phyloP scores from a whole-genome alignment of 805 yeast genomes.

The Torulaspora quercuum region DNA sequence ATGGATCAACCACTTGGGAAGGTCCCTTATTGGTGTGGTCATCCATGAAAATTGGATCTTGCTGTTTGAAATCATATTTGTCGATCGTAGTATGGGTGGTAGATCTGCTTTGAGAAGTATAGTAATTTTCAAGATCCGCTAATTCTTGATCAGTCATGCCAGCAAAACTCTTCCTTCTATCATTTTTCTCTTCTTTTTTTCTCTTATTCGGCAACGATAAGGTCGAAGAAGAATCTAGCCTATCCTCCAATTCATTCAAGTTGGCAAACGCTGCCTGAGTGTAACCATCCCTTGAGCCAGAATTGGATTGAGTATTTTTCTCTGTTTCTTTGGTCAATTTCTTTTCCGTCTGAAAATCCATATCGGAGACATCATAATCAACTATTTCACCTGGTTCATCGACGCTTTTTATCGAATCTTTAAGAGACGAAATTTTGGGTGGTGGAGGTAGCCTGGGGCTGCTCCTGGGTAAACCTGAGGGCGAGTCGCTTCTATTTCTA shows the following conservation, averaged over 20 bases:
- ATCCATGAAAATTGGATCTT: slow-evolving; percentile 22
- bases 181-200: slow-evolving; percentile 5
- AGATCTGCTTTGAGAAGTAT: slow-evolving; percentile 28
- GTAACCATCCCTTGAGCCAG: slow-evolving; percentile 32
- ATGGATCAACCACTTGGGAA: slow-evolving; percentile 19
- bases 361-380: slow-evolving; percentile 26
- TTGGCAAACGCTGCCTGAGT: slow-evolving; percentile 35
- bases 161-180: slow-evolving; percentile 31
- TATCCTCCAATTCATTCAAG: slow-evolving; percentile 37
- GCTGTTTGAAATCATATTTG: slow-evolving; percentile 34
- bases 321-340: slow-evolving; percentile 23
- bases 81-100: slow-evolving; percentile 23
- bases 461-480: neutral
- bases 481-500: slow-evolving; percentile 13
- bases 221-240: slow-evolving; percentile 13
- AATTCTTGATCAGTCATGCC: slow-evolving; percentile 36
- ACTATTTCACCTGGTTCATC: slow-evolving; percentile 20
- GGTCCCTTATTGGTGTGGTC: slow-evolving; percentile 10
- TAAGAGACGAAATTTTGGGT: slow-evolving; percentile 23
- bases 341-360: slow-evolving; percentile 23
- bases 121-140: slow-evolving; percentile 29
- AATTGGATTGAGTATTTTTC: slow-evolving; percentile 31
- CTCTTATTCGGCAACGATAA: neutral
- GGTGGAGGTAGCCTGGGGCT: slow-evolving; percentile 29
- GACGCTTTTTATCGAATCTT: slow-evolving; percentile 9